These are phyloP conservation scores for Cladosporium sp. DNA, from an alignment of 2,329 filamentous ascomycete genomes.

Conservation along the genomic window DNA sequence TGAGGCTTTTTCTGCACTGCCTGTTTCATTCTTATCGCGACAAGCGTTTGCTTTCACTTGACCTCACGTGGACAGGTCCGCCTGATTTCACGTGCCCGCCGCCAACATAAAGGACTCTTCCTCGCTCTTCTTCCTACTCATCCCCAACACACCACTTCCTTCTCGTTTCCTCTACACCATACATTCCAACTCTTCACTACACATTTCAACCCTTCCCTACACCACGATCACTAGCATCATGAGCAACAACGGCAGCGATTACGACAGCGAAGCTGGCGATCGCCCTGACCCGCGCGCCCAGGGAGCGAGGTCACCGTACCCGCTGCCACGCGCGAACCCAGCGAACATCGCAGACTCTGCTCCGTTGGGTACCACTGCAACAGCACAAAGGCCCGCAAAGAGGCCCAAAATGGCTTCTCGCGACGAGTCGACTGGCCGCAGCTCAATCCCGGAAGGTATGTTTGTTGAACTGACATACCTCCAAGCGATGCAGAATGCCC, in stretches of 20 bases:
- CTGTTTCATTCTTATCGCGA: too few relatives aligned
- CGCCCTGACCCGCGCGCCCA: neutral
- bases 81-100: neutral
- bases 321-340: neutral
- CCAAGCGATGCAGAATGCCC: too few relatives aligned
- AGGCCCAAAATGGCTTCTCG: neutral
- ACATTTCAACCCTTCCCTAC: neutral
- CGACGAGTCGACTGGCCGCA: too few relatives aligned
- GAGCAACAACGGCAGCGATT: neutral
- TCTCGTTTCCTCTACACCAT: neutral
- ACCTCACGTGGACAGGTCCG: neutral
- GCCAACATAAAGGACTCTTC: neutral
- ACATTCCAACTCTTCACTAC: neutral
- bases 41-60: neutral
- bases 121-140: neutral
- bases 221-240: neutral
- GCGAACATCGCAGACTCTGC: neutral
- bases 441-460: neutral
- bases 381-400: neutral
- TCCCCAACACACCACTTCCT: neutral
- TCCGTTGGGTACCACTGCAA: neutral
- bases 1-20: too few relatives aligned
- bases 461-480: neutral
- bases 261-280: neutral
- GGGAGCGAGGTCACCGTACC: too few relatives aligned